Conservation (phyloP, 805 yeast genomes). For the Brettanomyces anomalus region DNA sequence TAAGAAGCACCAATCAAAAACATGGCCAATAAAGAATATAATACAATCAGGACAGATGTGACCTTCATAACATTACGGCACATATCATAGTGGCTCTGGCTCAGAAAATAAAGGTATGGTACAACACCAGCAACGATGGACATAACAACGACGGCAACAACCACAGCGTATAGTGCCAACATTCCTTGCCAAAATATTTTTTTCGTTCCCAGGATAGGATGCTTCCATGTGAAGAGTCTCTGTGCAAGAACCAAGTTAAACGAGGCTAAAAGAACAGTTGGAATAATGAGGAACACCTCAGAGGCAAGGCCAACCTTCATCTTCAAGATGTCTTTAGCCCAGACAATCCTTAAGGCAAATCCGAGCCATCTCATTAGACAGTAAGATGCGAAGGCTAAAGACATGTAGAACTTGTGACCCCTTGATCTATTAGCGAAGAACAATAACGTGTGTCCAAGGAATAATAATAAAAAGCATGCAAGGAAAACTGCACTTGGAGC, state of each 20-base stretch:
- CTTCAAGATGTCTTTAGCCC: conserved; percentile 45
- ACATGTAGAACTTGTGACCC: conserved; percentile 53
- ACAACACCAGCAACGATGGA: conserved; percentile 55
- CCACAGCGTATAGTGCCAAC: conserved; percentile 43
- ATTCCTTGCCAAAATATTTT: conserved; percentile 41
- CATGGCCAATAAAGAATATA: conserved; percentile 48
- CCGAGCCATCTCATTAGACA: conserved; percentile 48
- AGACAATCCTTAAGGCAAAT: conserved; percentile 45
- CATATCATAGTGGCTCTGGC: conserved; percentile 34
- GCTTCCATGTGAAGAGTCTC: conserved; percentile 68
- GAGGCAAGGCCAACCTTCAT: conserved; percentile 46
- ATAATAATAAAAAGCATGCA: conserved; percentile 41
- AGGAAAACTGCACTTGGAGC: conserved; percentile 54
- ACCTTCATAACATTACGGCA: conserved; percentile 49
- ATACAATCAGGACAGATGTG: conserved; percentile 34
- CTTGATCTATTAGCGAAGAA: conserved; percentile 39
- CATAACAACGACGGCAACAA: conserved; percentile 52
- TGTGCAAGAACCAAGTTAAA: conserved; percentile 61
- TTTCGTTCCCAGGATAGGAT: conserved; percentile 58
- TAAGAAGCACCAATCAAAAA: conserved; percentile 42
- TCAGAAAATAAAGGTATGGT: conserved; percentile 50
- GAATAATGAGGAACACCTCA: conserved; percentile 45
- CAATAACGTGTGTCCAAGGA: conserved; percentile 37
- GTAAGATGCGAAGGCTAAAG: conserved; percentile 46
- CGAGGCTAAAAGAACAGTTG: conserved; percentile 50